Base-by-base conservation (phyloP, 2,329 filamentous ascomycete genomes). In the Fusarium sp. region DNA sequence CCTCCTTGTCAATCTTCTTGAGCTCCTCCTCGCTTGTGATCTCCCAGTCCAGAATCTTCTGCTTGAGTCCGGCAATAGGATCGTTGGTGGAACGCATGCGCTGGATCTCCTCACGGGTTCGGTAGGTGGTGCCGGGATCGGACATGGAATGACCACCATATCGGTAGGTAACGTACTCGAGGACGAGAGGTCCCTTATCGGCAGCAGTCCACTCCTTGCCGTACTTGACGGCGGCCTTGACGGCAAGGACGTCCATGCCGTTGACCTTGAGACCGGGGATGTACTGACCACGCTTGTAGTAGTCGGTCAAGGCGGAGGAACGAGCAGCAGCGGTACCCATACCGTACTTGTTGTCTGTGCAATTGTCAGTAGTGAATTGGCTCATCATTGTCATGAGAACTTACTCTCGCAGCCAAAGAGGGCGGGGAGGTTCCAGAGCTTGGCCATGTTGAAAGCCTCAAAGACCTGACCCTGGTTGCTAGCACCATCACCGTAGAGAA, bases 61-160 rank as follows among this genome's bases (percentile, higher is more conserved):
- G 92, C 91, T 98, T 98, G 75, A 99, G 90, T 64, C 96, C 96
- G 77, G 94, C 94, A 79, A 99, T 99, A 74, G 96, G 94, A 85
- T 99, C 96, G 84, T 98, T 93, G 84, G 96, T 99, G 76, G 92
- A 97, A 78, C 96, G 93, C 96, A 99, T 99, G 83, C 95, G 94
- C 88, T 98, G 95, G 79, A 99, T 97, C 86, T 99, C 96, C 87
- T 99, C 96, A 84, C 96, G 94, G 75, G 95, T 98, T 82, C 94
- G 92, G 92, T 99, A 99, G 77, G 96, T 98, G 82, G 96, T 99
- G 82, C 96, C 96, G 63, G 96, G 96, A 83, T 99, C 96, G 79
- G 95, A 98, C 96, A 99, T 99, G 84, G 94, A 98, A 91, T 99
- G 96, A 75, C 96, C 96, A 81, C 96, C 96, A 83, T 99, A 99